A percentile compares a stretch with the other conserved stretches of the same genome.
Conservation (phyloP, 2,329 filamentous ascomycete genomes). For the Botrytis sinoallii region DNA sequence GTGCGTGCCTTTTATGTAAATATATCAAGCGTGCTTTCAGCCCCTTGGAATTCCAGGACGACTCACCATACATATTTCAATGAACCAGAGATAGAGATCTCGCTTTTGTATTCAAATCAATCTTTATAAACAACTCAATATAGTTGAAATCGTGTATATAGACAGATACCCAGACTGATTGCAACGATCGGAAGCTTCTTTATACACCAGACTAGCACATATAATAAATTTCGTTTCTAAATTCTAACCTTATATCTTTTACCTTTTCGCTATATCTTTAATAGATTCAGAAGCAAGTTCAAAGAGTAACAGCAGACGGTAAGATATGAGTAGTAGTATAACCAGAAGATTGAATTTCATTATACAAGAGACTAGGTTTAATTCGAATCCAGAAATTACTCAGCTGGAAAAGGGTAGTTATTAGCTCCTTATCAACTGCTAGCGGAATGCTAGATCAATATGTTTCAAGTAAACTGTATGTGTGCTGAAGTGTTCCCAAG, state of each 20-base stretch:
- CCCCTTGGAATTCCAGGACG: too few relatives aligned
- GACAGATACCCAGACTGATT: too few relatives aligned
- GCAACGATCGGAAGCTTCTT: too few relatives aligned
- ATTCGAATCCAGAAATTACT: background rate
- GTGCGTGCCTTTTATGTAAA: accelerated
- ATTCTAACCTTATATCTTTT: background rate
- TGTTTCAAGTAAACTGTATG: background rate
- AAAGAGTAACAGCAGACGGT: too few relatives aligned
- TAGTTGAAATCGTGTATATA: background rate
- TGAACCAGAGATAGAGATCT: background rate
- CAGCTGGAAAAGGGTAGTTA: background rate
- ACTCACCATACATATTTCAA: too few relatives aligned
- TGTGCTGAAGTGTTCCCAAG: background rate
- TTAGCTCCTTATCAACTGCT: background rate
- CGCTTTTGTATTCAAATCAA: background rate
- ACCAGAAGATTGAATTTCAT: background rate
- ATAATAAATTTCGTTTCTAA: background rate
- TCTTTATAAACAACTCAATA: background rate
- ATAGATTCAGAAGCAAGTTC: too few relatives aligned
- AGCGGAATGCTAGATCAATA: background rate
- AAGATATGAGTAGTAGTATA: background rate
- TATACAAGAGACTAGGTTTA: background rate
- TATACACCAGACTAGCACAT: background rate
- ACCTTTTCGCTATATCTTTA: background rate
- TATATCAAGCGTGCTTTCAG: accelerated